Evolutionary conservation across 192 early-diverging fungal species (phyloP).

Genomic region (Geranomyces michiganensis): DNA sequence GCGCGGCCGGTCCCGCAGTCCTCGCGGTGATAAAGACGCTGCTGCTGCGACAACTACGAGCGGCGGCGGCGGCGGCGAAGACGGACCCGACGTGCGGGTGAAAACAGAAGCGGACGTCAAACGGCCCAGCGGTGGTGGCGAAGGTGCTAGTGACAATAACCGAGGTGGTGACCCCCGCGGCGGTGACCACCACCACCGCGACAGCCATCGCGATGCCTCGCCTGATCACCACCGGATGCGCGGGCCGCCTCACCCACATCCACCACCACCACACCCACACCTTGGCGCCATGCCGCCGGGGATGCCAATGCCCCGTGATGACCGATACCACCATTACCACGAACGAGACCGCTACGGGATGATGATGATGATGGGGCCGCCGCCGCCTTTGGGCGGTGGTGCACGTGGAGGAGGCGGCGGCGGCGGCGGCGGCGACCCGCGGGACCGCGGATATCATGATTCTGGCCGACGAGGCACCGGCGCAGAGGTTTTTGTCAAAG

Average conservation of each 20-base stretch:
- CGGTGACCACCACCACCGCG: neutral
- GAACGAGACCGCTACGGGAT: conserved; percentile 14
- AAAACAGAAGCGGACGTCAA: neutral
- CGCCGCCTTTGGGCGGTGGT: neutral
- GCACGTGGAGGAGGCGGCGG: neutral
- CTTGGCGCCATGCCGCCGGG: too few species aligned
- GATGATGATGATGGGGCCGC: neutral
- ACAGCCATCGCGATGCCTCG: neutral
- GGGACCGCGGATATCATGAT: conserved; percentile 11
- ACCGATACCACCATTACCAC: neutral
- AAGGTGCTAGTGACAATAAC: neutral
- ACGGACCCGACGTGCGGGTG: too few species aligned
- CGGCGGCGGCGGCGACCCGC: conserved; percentile 4
- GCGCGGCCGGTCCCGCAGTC: neutral
- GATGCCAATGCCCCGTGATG: neutral
- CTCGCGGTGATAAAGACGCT: neutral
- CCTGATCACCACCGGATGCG: neutral
- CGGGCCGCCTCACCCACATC: too few species aligned
- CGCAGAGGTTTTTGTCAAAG: conserved; percentile 12
- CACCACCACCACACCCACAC: too few species aligned
- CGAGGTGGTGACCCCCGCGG: neutral
- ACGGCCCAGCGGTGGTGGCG: neutral
- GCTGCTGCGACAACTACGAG: too few species aligned
- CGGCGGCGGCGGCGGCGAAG: too few species aligned
- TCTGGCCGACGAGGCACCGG: neutral